Percentiles rank a stretch among this genome's conserved stretches.
Evolutionary conservation across 2,329 filamentous ascomycete species (phyloP).

Genomic region (Penicillium palitans): DNA sequence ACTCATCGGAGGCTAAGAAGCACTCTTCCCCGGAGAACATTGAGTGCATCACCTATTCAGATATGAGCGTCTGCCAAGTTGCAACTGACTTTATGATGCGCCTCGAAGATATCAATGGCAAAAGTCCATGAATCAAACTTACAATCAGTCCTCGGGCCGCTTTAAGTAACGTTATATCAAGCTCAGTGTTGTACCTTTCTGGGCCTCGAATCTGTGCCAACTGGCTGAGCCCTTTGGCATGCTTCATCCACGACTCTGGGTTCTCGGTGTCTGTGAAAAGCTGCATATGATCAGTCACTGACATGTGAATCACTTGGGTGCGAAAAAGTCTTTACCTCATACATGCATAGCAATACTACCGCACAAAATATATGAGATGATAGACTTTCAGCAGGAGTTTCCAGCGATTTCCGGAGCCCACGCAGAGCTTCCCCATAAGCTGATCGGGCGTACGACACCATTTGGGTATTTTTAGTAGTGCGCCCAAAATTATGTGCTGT

Average conservation of each 20-base stretch:
- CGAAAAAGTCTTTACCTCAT: conserved; percentile 24
- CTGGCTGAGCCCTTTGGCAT: conserved; percentile 31
- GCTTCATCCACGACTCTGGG: conserved; percentile 33
- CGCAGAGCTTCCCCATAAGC: conserved; percentile 29
- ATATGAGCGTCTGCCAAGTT: not conserved
- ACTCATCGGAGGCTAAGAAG: conserved; percentile 27
- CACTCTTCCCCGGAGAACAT: conserved; percentile 32
- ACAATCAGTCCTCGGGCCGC: conserved; percentile 31
- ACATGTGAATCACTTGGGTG: not conserved
- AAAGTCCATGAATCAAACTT: conserved; percentile 2
- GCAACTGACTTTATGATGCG: not conserved
- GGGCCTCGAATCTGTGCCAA: conserved; percentile 27
- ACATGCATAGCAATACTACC: conserved; percentile 32
- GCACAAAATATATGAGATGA: conserved; percentile 32
- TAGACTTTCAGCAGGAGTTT: conserved; percentile 19
- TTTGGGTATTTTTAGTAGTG: conserved; percentile 19
- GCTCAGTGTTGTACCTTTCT: conserved; percentile 21
- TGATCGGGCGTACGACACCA: conserved; percentile 27
- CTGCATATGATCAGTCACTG: conserved; percentile 15
- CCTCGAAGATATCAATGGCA: not conserved
- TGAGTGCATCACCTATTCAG: conserved; percentile 31
- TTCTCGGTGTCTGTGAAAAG: conserved; percentile 29
- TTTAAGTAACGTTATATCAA: conserved; percentile 30
- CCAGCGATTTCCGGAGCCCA: conserved; percentile 25
- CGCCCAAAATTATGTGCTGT: conserved; percentile 30